phyloP scores from a whole-genome alignment of 2,329 filamentous ascomycete genomes.

The Fonsecaea erecta region DNA sequence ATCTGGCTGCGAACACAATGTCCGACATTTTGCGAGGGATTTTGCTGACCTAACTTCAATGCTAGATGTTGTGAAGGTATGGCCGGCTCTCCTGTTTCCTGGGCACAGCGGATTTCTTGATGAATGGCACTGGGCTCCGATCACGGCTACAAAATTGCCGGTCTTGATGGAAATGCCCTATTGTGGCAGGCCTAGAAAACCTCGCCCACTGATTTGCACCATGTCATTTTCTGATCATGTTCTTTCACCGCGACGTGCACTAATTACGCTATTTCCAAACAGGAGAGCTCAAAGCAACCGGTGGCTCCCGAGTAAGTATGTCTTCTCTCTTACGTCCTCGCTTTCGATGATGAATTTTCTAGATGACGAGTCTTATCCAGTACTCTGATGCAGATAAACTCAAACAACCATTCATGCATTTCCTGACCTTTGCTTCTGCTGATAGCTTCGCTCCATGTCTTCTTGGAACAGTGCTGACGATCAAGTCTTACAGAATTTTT shows the following conservation, averaged over 20 bases:
- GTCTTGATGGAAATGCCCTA: slow-evolving; percentile 84
- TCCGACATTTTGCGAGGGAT: neutral
- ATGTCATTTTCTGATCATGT: neutral
- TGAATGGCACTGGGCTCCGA: slow-evolving; percentile 99
- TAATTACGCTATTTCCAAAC: neutral
- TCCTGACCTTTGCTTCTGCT: slow-evolving; percentile 45
- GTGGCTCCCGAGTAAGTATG: neutral
- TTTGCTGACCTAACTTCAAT: slow-evolving; percentile 16
- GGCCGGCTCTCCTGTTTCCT: slow-evolving; percentile 8
- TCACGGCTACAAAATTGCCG: slow-evolving; percentile 51
- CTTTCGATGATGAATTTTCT: slow-evolving; percentile 55
- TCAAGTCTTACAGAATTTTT: neutral
- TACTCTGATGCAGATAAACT: slow-evolving; percentile 62
- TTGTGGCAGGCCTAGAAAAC: slow-evolving; percentile 99
- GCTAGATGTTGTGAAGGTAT: slow-evolving; percentile 7
- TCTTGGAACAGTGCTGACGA: neutral
- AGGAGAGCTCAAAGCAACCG: neutral
- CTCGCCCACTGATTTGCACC: slow-evolving; percentile 82
- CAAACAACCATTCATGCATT: slow-evolving; percentile 65
- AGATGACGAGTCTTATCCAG: slow-evolving; percentile 71
- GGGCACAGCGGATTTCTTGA: slow-evolving; percentile 59
- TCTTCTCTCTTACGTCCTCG: neutral
- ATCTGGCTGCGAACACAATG: neutral
- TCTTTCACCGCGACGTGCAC: neutral
- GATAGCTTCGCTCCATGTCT: neutral